phyloP scores from a whole-genome alignment of 306 rosid species.

The Glycine tomentella region DNA sequence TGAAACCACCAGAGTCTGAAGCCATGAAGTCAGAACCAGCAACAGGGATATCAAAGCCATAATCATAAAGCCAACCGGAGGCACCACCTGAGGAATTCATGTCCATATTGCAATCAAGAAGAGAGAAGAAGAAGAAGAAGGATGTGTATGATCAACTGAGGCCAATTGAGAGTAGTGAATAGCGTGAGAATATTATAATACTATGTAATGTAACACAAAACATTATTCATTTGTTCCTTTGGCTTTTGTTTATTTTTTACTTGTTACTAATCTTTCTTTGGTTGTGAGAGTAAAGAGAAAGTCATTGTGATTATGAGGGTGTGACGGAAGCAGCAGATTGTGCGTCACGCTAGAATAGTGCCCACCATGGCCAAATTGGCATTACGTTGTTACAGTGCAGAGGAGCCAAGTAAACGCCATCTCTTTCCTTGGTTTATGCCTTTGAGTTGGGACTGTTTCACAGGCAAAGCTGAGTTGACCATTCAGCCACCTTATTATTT shows the following conservation, averaged over 20 bases:
- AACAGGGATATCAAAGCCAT: conserved; percentile 52
- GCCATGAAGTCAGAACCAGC: conserved; percentile 55
- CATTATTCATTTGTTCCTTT: conserved; percentile 25
- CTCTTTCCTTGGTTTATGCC: conserved; percentile 15
- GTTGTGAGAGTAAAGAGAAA: conserved; percentile 40
- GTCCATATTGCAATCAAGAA: conserved; percentile 52
- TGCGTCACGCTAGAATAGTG: conserved; percentile 45
- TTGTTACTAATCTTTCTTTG: conserved; percentile 6
- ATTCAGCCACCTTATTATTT: background rate
- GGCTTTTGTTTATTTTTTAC: conserved; percentile 26
- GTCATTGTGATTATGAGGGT: conserved; percentile 30
- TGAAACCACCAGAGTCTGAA: conserved; percentile 57
- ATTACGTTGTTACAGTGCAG: conserved; percentile 47
- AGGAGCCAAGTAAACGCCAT: conserved; percentile 32
- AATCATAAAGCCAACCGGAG: conserved; percentile 68
- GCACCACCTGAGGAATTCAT: conserved; percentile 47
- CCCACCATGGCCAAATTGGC: conserved; percentile 41
- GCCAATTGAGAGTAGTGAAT: conserved; percentile 12
- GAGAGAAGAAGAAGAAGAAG: background rate
- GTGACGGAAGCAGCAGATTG: conserved; percentile 52
- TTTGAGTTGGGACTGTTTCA: background rate
- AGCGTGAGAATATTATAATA: conserved; percentile 58
- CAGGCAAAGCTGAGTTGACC: conserved; percentile 30
- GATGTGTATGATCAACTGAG: background rate
- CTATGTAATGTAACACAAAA: background rate